Base-by-base conservation (phyloP, 1,284 basidiomycete species). In the Moesziomyces aphidis region DNA sequence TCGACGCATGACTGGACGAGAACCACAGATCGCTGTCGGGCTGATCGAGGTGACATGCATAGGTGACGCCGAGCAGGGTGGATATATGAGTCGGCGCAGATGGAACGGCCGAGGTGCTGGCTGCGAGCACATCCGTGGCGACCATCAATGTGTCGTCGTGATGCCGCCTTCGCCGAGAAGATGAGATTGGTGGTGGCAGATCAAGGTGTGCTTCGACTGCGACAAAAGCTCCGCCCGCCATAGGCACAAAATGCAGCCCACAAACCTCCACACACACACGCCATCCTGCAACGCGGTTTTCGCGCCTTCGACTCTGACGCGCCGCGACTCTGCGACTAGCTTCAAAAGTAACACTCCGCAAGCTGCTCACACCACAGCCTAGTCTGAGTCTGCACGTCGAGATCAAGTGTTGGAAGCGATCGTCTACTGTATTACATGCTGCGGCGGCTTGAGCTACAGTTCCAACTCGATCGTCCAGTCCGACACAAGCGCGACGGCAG, bases 401-500 rank as follows among this genome's bases (percentile, higher is more conserved):
- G 10, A 34, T 13, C 13, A 10, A 34, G 31, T 34, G 31, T 34
- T 34, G 31, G 7, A 11, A 10, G 31, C 31, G 31, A 34, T 34
- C 31, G 31, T 11, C 31, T 34, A 34, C 31, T 34, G 10, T 34
- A 34, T n/a, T 42, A 19, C 39, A 19, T 42, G 39, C 39, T 11
- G 6, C 15, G 39, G 39, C 7, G 52, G 31, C 28, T 15, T 24
- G 21, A 23, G 9, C 21, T 50, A 70, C 46, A 64, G 65, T 51
- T 72, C 70, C n/a, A 79, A 61, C 19, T 73, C 69, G 43, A 82
- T 59, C 15, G 50, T 44, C 80, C 81, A 83, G 61, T 83, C 80
- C 17, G 63, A 61, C 8, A 70, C 48, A 24, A 83, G 66, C 21
- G 50, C 39, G 15, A 78, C 70, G n/a, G 64, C 60, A 17, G 81